phyloP scores from a whole-genome alignment of 495 filamentous ascomycete species.

The Aspergillus nanangensis region DNA sequence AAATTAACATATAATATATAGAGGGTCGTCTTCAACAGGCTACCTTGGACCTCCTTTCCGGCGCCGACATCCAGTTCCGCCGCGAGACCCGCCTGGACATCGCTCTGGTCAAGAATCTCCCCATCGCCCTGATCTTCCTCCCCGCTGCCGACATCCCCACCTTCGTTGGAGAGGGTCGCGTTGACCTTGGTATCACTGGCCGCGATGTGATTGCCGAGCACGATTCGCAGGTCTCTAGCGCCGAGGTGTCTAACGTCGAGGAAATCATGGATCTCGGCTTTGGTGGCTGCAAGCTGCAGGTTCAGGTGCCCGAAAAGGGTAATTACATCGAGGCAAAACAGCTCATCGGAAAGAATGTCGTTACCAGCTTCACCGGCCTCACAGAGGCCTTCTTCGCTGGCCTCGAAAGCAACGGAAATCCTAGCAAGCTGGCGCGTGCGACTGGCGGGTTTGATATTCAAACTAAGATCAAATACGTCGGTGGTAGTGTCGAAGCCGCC shows the following conservation, averaged over 20 bases:
- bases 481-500: slow-evolving; percentile 94
- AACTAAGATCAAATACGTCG: slow-evolving; percentile 83
- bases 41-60: slow-evolving; percentile 81
- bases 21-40: slow-evolving; percentile 89
- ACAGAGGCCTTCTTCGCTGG: slow-evolving; percentile 74
- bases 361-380: slow-evolving; percentile 88
- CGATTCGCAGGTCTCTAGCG: slow-evolving; percentile 59
- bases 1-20: slow-evolving; percentile 27
- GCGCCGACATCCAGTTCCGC: slow-evolving; percentile 93
- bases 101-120: slow-evolving; percentile 90
- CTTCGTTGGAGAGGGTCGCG: slow-evolving; percentile 90
- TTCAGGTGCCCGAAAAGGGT: slow-evolving; percentile 90
- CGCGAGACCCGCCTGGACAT: slow-evolving; percentile 93
- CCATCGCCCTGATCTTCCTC: slow-evolving; percentile 94
- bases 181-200: slow-evolving; percentile 93
- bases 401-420: slow-evolving; percentile 52
- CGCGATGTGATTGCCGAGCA: slow-evolving; percentile 90
- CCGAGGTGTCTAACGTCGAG: slow-evolving; percentile 63
- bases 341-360: slow-evolving; percentile 88
- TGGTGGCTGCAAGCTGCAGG: slow-evolving; percentile 86
- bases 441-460: slow-evolving; percentile 11
- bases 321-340: slow-evolving; percentile 61
- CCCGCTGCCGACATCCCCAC: slow-evolving; percentile 95
- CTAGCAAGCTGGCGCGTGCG: slow-evolving; percentile 19
- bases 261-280: slow-evolving; percentile 87